These are phyloP conservation scores for Salinomyces thailandicus DNA, from an alignment of 2,329 filamentous ascomycete genomes.

Conservation along the genomic window DNA sequence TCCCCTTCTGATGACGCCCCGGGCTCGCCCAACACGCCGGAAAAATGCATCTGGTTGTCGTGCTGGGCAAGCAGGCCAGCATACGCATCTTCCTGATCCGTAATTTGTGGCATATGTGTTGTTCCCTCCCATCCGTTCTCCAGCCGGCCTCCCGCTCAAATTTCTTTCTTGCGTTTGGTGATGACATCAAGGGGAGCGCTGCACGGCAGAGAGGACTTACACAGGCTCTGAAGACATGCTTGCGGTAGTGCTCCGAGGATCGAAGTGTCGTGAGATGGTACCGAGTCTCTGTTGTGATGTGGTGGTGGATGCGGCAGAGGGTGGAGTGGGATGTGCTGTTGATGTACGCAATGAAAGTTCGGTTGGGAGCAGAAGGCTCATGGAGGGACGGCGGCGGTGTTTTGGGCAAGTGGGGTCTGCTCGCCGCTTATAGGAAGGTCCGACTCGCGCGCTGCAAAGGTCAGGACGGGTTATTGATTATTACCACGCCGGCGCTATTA, in stretches of 20 bases:
- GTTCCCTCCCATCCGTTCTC: no score
- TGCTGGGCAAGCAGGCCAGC: no score
- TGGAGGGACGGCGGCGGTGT: slow-evolving; percentile 1
- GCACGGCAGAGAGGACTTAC: slow-evolving; percentile 13
- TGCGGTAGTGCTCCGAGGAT: slow-evolving; percentile 8
- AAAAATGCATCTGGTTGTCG: no score
- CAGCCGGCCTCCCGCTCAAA: slow-evolving; percentile 1
- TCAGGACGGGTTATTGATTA: no score
- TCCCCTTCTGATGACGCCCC: no score
- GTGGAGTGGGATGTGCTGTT: slow-evolving; percentile 1
- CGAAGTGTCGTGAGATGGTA: slow-evolving; percentile 12
- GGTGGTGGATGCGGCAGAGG: slow-evolving; percentile 1
- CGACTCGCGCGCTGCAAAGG: no score
- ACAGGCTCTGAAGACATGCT: slow-evolving; percentile 23
- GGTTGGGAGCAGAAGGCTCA: slow-evolving; percentile 1
- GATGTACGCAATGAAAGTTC: slow-evolving; percentile 2
- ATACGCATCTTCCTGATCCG: no score
- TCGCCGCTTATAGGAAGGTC: not conserved
- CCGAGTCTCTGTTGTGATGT: slow-evolving; percentile 8
- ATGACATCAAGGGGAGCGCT: slow-evolving; percentile 5
- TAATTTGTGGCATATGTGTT: no score
- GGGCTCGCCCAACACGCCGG: no score
- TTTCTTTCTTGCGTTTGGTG: slow-evolving; percentile 3
- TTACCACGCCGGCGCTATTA: no score
- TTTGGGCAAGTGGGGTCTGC: slow-evolving; percentile 1